Conservation (phyloP, 805 yeast genomes). For the Kuraishia piskuri region DNA sequence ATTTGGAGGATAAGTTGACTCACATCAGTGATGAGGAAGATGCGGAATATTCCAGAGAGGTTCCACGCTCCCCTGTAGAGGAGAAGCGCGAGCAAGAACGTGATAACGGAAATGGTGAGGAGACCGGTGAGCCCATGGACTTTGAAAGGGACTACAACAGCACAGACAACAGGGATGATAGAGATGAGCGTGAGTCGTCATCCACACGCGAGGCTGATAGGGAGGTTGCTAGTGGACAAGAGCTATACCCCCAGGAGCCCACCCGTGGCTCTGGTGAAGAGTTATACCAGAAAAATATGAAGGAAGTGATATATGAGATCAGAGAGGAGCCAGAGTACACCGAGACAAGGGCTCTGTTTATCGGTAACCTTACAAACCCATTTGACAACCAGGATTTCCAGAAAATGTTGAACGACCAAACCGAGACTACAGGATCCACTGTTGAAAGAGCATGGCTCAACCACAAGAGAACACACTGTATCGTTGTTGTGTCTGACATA, state of each 20-base stretch:
- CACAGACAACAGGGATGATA: background rate
- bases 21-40: background rate
- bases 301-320: conserved; percentile 25
- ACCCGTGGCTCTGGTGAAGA: background rate
- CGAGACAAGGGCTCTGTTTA: conserved; percentile 33
- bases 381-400: conserved; percentile 30
- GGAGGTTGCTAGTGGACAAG: background rate
- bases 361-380: conserved; percentile 33
- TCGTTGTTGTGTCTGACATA: conserved; percentile 29
- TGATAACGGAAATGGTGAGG: background rate
- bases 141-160: background rate
- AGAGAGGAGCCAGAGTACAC: conserved; percentile 23
- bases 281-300: conserved; percentile 9
- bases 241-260: background rate
- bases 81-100: background rate
- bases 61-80: background rate
- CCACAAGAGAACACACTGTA: conserved; percentile 30
- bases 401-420: conserved; percentile 22
- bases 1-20: background rate
- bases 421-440: conserved; percentile 14
- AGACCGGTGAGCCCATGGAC: background rate
- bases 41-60: background rate
- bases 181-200: background rate
- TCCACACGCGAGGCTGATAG: background rate
- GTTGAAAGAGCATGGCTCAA: conserved; percentile 39